phyloP scores from a whole-genome alignment of 164 flowering plant species.

The Nymphaea thermarum region DNA sequence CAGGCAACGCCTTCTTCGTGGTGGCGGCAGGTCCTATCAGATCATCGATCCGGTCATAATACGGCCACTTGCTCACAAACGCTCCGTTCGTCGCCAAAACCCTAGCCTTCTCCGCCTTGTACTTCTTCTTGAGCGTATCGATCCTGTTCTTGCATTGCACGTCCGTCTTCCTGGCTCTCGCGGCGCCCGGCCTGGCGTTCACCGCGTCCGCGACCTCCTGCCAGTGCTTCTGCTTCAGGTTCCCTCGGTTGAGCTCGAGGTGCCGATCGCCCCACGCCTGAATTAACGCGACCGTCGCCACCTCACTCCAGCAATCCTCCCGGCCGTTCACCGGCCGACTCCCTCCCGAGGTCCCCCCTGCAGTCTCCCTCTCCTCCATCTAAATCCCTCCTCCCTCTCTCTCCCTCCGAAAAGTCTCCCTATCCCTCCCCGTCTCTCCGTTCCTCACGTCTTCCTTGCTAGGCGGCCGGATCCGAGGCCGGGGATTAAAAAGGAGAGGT shows the following conservation, averaged over 20 bases:
- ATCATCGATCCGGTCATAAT: conserved; percentile 14
- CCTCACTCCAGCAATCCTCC: conserved; percentile 94
- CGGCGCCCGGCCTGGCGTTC: conserved; percentile 47
- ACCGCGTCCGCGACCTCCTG: conserved; percentile 83
- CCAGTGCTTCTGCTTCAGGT: conserved; percentile 91
- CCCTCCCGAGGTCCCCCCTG: too few relatives aligned
- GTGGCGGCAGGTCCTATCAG: conserved; percentile 13
- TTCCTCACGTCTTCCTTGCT: neutral
- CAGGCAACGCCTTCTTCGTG: conserved; percentile 18
- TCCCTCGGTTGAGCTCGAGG: conserved; percentile 68
- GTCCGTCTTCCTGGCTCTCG: conserved; percentile 57
- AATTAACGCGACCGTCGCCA: conserved; percentile 60
- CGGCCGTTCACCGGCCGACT: conserved; percentile 12
- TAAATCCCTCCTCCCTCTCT: too few relatives aligned
- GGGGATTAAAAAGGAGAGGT: neutral
- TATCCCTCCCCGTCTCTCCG: neutral
- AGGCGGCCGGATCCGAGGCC: neutral
- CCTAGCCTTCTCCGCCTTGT: conserved; percentile 68
- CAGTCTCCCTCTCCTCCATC: too few relatives aligned
- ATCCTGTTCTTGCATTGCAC: conserved; percentile 94
- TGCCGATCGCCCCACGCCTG: conserved; percentile 82
- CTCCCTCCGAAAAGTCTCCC: neutral
- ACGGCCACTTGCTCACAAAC: conserved; percentile 17
- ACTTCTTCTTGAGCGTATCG: conserved; percentile 93
- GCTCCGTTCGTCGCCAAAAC: conserved; percentile 30